phyloP scores from a whole-genome alignment of 768 basidiomycete species.

The Mycena metata region DNA sequence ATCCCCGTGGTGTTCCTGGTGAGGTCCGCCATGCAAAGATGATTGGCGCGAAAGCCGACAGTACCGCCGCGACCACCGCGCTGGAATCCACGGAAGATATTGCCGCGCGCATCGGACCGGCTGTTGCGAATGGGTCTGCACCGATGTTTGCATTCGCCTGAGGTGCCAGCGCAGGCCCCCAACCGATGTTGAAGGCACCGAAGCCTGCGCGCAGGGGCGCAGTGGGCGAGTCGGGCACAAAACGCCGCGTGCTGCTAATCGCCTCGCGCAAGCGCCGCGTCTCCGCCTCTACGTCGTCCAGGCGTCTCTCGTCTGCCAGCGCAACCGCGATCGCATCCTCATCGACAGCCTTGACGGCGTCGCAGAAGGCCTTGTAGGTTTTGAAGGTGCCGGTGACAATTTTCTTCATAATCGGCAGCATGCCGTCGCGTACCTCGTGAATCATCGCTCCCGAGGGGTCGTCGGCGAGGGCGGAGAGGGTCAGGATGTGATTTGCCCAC shows the following conservation, averaged over 20 bases:
- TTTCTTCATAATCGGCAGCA: slow-evolving; percentile 18
- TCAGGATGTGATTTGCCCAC: slow-evolving; percentile 18
- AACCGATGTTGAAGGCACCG: slow-evolving; percentile 1
- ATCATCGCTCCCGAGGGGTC: slow-evolving; percentile 26
- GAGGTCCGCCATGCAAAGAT: slow-evolving; percentile 17
- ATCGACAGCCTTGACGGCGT: slow-evolving; percentile 23
- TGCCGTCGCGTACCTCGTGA: slow-evolving; percentile 16
- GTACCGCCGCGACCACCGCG: not conserved
- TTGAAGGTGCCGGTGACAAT: slow-evolving; percentile 16
- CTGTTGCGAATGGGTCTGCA: slow-evolving; percentile 5
- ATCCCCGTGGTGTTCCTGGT: slow-evolving; percentile 14
- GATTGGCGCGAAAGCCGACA: slow-evolving; percentile 9
- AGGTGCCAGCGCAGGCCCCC: slow-evolving; percentile 9
- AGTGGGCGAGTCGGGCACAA: slow-evolving; percentile 8
- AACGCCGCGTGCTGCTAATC: slow-evolving; percentile 1
- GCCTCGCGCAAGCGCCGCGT: slow-evolving; percentile 16
- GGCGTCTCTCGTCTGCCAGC: slow-evolving; percentile 2
- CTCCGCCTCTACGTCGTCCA: slow-evolving; percentile 9
- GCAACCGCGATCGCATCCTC: slow-evolving; percentile 18
- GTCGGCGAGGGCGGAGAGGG: slow-evolving; percentile 10
- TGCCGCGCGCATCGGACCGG: not conserved
- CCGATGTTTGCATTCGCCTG: not conserved
- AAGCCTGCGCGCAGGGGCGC: slow-evolving; percentile 24
- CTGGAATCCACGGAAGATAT: not conserved
- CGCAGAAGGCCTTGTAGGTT: slow-evolving; percentile 17